Percentiles rank a stretch among this genome's conserved stretches.
Evolutionary conservation across 169 alveolate species (phyloP).

Genomic region (Eimeria maxima): DNA sequence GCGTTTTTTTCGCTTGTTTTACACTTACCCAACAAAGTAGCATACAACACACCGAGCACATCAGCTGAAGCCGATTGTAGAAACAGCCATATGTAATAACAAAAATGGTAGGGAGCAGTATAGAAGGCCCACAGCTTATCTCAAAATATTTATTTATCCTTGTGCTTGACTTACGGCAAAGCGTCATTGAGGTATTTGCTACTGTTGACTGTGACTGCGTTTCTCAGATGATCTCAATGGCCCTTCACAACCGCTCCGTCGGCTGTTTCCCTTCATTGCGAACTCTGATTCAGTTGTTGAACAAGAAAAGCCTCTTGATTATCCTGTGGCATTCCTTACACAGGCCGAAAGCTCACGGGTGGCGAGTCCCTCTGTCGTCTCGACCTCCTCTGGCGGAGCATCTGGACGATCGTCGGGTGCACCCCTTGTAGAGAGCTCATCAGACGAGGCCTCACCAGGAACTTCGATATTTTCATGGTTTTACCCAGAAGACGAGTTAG

Average conservation of each 20-base stretch:
- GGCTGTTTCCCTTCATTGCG: constrained; percentile 41
- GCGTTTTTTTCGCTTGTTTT: neutral
- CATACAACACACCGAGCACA: too few relatives aligned
- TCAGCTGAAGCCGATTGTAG: neutral
- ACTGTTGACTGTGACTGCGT: neutral
- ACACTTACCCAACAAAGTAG: too few relatives aligned
- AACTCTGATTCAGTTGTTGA: neutral
- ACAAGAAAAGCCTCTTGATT: neutral
- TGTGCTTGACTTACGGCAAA: neutral
- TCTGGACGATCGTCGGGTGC: neutral
- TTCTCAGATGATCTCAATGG: neutral
- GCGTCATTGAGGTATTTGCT: neutral
- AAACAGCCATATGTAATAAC: too few relatives aligned
- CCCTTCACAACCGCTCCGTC: constrained; percentile 9
- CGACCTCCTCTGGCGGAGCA: neutral
- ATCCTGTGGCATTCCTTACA: constrained; percentile 27
- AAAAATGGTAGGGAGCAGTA: too few relatives aligned
- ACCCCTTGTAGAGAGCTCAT: neutral
- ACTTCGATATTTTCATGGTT: constrained; percentile 20
- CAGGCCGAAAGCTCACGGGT: neutral
- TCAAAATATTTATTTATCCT: neutral
- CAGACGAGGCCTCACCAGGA: neutral
- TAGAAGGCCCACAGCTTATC: neutral
- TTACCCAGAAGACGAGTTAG: neutral
- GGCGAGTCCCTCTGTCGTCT: neutral